Percentiles rank a stretch among this genome's conserved stretches.
These are phyloP conservation scores for Ogataea paradorogensis DNA, from an alignment of 805 yeast genomes.

Conservation along the genomic window DNA sequence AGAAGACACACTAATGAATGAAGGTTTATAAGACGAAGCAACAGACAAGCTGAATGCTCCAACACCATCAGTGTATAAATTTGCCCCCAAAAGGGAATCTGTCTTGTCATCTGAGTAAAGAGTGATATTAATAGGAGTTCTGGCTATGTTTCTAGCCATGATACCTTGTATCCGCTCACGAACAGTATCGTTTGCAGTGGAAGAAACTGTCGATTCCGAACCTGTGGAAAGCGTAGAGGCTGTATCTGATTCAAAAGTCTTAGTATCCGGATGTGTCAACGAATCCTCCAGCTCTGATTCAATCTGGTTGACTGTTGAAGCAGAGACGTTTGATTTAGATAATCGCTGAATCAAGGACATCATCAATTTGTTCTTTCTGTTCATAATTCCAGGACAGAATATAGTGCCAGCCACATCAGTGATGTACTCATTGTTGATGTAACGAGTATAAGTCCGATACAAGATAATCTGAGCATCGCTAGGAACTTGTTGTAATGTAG, in stretches of 20 bases:
- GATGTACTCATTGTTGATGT: slow-evolving; percentile 38
- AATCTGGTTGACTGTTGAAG: slow-evolving; percentile 33
- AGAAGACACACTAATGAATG: slow-evolving; percentile 51
- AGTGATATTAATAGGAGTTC: slow-evolving; percentile 50
- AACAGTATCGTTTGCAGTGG: slow-evolving; percentile 35
- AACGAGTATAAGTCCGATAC: slow-evolving; percentile 55
- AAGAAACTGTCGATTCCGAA: slow-evolving; percentile 12
- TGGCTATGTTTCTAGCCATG: slow-evolving; percentile 62
- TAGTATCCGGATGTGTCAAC: slow-evolving; percentile 28
- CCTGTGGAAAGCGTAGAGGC: slow-evolving; percentile 19
- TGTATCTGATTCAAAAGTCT: slow-evolving; percentile 20
- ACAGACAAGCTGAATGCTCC: slow-evolving; percentile 64
- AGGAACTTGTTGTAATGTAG: slow-evolving; percentile 36
- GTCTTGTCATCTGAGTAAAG: slow-evolving; percentile 48
- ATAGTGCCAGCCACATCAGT: slow-evolving; percentile 73
- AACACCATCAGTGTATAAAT: slow-evolving; percentile 55
- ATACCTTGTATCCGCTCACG: slow-evolving; percentile 68
- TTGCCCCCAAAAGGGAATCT: slow-evolving; percentile 29
- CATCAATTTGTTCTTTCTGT: slow-evolving; percentile 67
- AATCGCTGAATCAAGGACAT: slow-evolving; percentile 68
- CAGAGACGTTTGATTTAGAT: slow-evolving; percentile 38
- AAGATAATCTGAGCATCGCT: slow-evolving; percentile 58
- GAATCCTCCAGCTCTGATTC: slow-evolving; percentile 38
- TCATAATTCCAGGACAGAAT: slow-evolving; percentile 63
- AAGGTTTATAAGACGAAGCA: slow-evolving; percentile 58